Percentiles rank a stretch among this genome's conserved stretches.
These are phyloP conservation scores for Hypoxylon sp. DNA, from an alignment of 2,329 filamentous ascomycete genomes.

Conservation along the genomic window DNA sequence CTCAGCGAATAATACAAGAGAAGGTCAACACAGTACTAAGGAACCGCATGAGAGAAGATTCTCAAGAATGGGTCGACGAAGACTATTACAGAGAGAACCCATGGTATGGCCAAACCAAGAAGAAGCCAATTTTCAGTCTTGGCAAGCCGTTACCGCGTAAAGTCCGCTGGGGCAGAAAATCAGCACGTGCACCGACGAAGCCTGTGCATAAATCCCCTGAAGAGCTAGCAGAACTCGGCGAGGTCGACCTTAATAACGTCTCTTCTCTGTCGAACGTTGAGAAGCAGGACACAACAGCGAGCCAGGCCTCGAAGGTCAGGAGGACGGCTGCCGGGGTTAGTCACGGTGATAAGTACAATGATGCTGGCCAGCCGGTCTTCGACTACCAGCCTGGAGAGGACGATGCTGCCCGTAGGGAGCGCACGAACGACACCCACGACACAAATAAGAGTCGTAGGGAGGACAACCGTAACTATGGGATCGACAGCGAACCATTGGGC, in stretches of 20 bases:
- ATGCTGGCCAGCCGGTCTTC: constrained; percentile 41
- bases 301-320: constrained; percentile 11
- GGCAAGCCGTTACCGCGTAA: constrained; percentile 46
- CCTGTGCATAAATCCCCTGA: constrained; percentile 18
- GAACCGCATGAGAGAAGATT: neutral
- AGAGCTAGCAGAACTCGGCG: constrained; percentile 37
- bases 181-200: constrained; percentile 23
- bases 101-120: constrained; percentile 43
- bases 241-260: constrained; percentile 4
- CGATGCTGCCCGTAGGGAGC: constrained; percentile 15
- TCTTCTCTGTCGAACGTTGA: constrained; percentile 2
- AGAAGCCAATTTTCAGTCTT: constrained; percentile 50
- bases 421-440: constrained; percentile 32
- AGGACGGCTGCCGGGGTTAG: constrained; percentile 32
- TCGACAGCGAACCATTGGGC: constrained; percentile 49
- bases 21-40: neutral
- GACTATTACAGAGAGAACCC: constrained; percentile 49
- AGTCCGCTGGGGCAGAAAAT: constrained; percentile 32
- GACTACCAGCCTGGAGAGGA: constrained; percentile 29
- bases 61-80: constrained; percentile 43
- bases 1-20: neutral
- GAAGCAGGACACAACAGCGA: neutral
- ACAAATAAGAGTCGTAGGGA: constrained; percentile 25
- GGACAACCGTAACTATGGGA: constrained; percentile 41
- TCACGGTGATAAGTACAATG: constrained; percentile 34